A percentile compares a stretch with the other conserved stretches of the same genome.
These are phyloP conservation scores for Camelina neglecta DNA, from an alignment of 345 rosid species.

Conservation along the genomic window DNA sequence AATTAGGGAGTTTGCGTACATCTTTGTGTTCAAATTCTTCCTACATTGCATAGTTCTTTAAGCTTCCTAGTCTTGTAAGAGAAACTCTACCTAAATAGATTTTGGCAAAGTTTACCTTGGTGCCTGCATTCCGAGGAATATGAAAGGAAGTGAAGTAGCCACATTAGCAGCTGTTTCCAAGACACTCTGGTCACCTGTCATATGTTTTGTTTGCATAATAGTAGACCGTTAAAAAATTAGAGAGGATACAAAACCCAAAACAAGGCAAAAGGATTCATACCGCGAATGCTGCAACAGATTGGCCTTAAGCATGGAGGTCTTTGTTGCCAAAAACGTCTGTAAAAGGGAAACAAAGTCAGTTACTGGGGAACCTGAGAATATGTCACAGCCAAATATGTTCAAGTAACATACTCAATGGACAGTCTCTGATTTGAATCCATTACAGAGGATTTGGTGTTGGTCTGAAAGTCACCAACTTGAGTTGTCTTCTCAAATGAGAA, in stretches of 20 bases:
- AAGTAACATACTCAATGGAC: slow-evolving; percentile 60
- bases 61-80: background rate
- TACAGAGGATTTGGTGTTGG: slow-evolving; percentile 49
- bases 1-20: slow-evolving; percentile 90
- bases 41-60: slow-evolving; percentile 44
- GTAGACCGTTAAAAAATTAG: background rate
- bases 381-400: background rate
- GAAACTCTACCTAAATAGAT: background rate
- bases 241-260: background rate
- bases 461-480: slow-evolving; percentile 53
- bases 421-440: slow-evolving; percentile 57
- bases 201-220: background rate
- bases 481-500: slow-evolving; percentile 56
- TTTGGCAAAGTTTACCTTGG: slow-evolving; percentile 68
- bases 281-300: slow-evolving; percentile 58
- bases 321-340: slow-evolving; percentile 91
- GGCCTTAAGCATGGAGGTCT: slow-evolving; percentile 93
- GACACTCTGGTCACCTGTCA: slow-evolving; percentile 68
- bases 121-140: slow-evolving; percentile 80
- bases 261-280: slow-evolving; percentile 42
- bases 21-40: slow-evolving; percentile 67
- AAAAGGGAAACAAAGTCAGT: slow-evolving; percentile 11
- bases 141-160: slow-evolving; percentile 90
- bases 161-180: slow-evolving; percentile 82
- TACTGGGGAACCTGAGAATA: background rate